Base-by-base conservation (phyloP, 345 rosid species). In the Pseudoturritis turrita region DNA sequence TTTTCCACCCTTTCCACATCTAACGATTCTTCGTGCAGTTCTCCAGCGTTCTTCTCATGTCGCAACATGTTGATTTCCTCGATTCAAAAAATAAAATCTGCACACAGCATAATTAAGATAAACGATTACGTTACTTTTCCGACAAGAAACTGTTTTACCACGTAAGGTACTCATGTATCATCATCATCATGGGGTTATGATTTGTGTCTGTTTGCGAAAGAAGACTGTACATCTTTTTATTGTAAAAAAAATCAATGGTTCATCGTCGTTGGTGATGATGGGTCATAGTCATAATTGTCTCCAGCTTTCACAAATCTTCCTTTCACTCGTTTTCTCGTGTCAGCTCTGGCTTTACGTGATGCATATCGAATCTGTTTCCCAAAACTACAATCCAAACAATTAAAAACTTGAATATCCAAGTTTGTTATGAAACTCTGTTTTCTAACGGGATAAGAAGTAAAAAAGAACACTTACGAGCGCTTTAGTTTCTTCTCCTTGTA, bases 221-320 rank as follows among this genome's bases (percentile, higher is more conserved):
- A 62, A 52, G 41, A 49, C 23, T n/a, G 19, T 62, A 70, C 62
- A 9, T 64, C 50, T n/a, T 50, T 62, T 56, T 62, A 15, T 7
- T 28, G 13, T 49, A 57, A 59, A 8, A 15, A 29, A 25, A 22
- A 12, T 45, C 23, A 53, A 2, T 64, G 40, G 51, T 64, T 63
- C 13, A 13, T 56, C 15, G 22, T 47, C 7, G 49, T 1, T 13
- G 57, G 37, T 55, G 76, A 70, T 57, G 82, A 80, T 73, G 96
- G 96, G 43, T 90, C 93, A 72, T 83, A 84, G 51, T 88, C 98
- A 72, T 87, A 84, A 11, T 76, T 79, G 75, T 93, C 98, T 11
- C 96, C 93, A 4, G 93, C 89, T 82, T 93, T 90, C 68, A 93
- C 97, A 77, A 93, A 93, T 81, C 97, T 84, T 25, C 97, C 98